phyloP scores from a whole-genome alignment of 1,284 basidiomycete species.

The Ceratobasidium sp. region DNA sequence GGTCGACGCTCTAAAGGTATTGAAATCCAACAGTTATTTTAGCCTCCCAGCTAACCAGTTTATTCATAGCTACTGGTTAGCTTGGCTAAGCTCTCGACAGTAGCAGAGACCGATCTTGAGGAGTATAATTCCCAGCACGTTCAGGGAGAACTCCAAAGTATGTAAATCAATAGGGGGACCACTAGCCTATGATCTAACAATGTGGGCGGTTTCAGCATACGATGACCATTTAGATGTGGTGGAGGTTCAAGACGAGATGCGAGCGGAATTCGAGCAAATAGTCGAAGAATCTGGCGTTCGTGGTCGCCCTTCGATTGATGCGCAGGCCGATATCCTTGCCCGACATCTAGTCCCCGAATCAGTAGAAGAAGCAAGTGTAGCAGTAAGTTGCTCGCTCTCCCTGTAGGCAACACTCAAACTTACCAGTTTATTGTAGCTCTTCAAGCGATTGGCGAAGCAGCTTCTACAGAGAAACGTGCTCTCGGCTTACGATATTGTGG shows the following conservation, averaged over 20 bases:
- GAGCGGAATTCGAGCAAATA: conserved; percentile 62
- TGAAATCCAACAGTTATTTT: conserved; percentile 43
- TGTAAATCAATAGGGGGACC: conserved; percentile 28
- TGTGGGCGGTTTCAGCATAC: conserved; percentile 59
- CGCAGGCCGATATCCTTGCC: conserved; percentile 61
- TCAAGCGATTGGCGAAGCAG: conserved; percentile 60
- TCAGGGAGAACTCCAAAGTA: conserved; percentile 8
- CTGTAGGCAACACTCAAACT: neutral
- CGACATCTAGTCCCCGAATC: conserved; percentile 55
- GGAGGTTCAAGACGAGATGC: conserved; percentile 70
- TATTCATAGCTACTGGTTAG: conserved; percentile 80
- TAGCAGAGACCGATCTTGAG: conserved; percentile 68
- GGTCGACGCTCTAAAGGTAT: conserved; percentile 76
- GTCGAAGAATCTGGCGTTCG: conserved; percentile 57
- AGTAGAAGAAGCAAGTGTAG: conserved; percentile 22
- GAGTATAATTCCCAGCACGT: conserved; percentile 32
- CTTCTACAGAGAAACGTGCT: conserved; percentile 71
- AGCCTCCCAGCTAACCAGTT: conserved; percentile 41
- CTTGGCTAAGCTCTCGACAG: conserved; percentile 85
- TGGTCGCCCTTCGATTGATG: conserved; percentile 59
- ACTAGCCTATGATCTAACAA: conserved; percentile 53
- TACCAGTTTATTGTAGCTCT: conserved; percentile 56
- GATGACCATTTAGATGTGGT: conserved; percentile 78
- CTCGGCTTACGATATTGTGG: conserved; percentile 71
- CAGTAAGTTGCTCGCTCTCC: neutral